Evolutionary conservation across 352 stramenopile species (phyloP), one percentile per base, ranked within the genome.

Genomic region (Phytophthora podocarpi): DNA sequence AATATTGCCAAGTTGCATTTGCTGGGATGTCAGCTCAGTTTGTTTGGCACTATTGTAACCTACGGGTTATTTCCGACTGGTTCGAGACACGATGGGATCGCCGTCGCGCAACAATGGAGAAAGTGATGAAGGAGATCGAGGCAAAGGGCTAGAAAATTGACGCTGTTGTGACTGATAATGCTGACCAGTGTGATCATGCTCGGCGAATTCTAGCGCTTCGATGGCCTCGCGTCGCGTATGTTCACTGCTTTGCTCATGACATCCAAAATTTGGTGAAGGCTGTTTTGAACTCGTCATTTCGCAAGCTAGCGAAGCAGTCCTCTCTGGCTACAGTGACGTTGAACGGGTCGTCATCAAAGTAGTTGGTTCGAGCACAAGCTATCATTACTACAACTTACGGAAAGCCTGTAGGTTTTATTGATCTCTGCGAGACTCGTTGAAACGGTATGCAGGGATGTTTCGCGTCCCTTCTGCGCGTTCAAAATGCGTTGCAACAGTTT

Each of bases 191-290:
- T 28, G 36, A 27, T 27, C 36, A 16, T 27, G 18, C 36, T 1
- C 18, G 36, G 15, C 16, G 36, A 15, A 43, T 28, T 28, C 21
- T 43, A 27, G 36, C 36, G 6, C n/a, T 43, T 27, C 36, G 36
- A n/a, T 15, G 15, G 8, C n/a, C 36, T 24, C 13, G 3, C 2
- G 41, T 64, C 7, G 13, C 43, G 9, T 64, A 40, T 10, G 37
- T 27, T 12, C 45, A 49, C 21, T 57, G 45, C 13, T 55, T 52
- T 27, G 45, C 37, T 2, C 56, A 58, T 12, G 56, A 57, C n/a
- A 40, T 64, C 3, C 56, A 64, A 24, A 64, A 43, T 11, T 50
- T 46, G 10, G 55, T 57, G 1, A 51, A n/a, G n/a, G n/a, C n/a
- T n/a, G n/a, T n/a, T n/a, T n/a, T n/a, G n/a, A n/a, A n/a, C n/a